These are phyloP conservation scores for Eucalyptus lansdowneana DNA, from an alignment of 345 rosid genomes.

Conservation along the genomic window DNA sequence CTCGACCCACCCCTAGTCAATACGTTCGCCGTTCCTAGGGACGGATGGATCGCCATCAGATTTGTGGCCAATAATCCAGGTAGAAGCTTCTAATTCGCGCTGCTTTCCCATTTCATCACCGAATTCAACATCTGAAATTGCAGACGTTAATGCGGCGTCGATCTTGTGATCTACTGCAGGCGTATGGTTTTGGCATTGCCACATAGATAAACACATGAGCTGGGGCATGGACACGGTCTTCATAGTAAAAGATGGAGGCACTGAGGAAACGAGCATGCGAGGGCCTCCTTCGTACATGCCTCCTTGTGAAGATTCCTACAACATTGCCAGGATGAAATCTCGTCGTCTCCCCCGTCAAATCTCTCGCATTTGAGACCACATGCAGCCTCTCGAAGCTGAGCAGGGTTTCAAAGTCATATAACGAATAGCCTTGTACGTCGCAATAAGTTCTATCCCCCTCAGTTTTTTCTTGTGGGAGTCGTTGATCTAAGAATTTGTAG, in stretches of 20 bases:
- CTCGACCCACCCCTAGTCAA: slow-evolving; percentile 18
- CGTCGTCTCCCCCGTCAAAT: neutral
- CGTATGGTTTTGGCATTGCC: slow-evolving; percentile 20
- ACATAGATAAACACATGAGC: slow-evolving; percentile 3
- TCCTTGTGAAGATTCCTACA: neutral
- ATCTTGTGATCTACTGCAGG: neutral
- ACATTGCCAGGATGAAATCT: neutral
- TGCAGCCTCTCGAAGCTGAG: neutral
- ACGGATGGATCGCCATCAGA: slow-evolving; percentile 14
- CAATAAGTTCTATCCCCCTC: neutral
- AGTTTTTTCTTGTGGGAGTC: neutral
- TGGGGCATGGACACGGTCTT: slow-evolving; percentile 21
- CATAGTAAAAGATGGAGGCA: slow-evolving; percentile 10
- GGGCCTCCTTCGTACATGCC: slow-evolving; percentile 4
- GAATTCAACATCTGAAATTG: neutral
- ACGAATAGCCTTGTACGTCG: no score
- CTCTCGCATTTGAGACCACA: neutral
- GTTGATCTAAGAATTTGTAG: neutral
- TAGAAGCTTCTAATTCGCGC: neutral
- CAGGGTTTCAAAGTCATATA: neutral
- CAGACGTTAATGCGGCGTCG: neutral
- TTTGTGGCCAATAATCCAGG: slow-evolving; percentile 14
- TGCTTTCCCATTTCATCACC: no score
- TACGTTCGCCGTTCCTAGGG: neutral
- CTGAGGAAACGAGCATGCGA: neutral